Percentiles rank a stretch among this genome's conserved stretches.
Evolutionary conservation across 176 grass and related monocot species (phyloP).

Genomic region (Eleusine coracana): DNA sequence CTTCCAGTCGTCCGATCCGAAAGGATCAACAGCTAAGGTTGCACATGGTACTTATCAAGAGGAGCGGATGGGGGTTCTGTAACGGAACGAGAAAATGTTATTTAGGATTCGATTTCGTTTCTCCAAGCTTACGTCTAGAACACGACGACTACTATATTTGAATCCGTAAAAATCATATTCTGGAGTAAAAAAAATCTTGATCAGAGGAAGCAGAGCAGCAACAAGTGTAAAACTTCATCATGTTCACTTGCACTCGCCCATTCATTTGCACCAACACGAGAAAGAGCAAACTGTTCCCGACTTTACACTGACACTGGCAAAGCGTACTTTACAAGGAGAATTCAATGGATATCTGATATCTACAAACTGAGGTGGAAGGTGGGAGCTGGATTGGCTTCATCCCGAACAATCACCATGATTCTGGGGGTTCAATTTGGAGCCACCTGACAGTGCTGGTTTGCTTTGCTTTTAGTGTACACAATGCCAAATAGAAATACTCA

Average conservation of each 20-base stretch:
- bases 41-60: too few relatives aligned
- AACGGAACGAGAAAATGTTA: background rate
- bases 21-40: background rate
- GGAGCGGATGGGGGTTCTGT: too few relatives aligned
- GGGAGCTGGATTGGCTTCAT: constrained; percentile 4
- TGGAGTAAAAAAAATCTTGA: too few relatives aligned
- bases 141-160: too few relatives aligned
- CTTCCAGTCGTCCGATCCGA: background rate
- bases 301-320: background rate
- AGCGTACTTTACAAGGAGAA: constrained; percentile 1
- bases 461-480: constrained; percentile 19
- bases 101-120: background rate
- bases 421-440: background rate
- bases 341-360: constrained; percentile 5
- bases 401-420: constrained; percentile 22
- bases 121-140: background rate
- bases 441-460: background rate
- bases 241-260: too few relatives aligned
- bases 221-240: background rate
- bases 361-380: background rate
- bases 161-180: background rate
- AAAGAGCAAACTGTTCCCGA: background rate
- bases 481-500: background rate
- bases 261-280: background rate
- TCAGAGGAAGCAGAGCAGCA: too few relatives aligned